A percentile compares a stretch with the other conserved stretches of the same genome.
phyloP scores from a whole-genome alignment of 257 asterid species.

The Parsonsia alboflavescens region DNA sequence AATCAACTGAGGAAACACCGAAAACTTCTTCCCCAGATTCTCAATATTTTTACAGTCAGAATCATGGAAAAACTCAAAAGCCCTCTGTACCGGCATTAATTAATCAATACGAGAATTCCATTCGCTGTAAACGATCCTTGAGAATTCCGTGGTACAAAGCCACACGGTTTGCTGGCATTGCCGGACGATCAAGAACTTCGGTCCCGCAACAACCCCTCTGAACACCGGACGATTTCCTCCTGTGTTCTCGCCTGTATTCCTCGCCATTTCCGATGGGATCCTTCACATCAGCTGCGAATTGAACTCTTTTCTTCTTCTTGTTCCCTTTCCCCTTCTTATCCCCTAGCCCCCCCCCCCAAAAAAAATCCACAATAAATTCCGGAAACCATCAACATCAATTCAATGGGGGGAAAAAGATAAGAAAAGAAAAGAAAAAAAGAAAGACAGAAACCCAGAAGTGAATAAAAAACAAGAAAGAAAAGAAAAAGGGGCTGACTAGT shows the following conservation, averaged over 20 bases:
- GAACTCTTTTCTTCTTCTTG: constrained; percentile 42
- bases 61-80: background rate
- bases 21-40: constrained; percentile 7
- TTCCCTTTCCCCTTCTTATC: constrained; percentile 22
- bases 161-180: constrained; percentile 58
- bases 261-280: constrained; percentile 54
- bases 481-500: too few relatives aligned
- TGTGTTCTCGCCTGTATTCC: constrained; percentile 34
- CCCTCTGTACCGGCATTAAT: background rate
- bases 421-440: background rate
- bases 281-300: constrained; percentile 68
- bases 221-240: constrained; percentile 16
- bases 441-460: background rate
- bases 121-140: constrained; percentile 47
- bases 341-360: constrained; percentile 7
- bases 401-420: too few relatives aligned
- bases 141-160: constrained; percentile 68
- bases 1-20: background rate
- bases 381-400: background rate
- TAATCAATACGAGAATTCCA: constrained; percentile 38
- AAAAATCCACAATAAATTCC: background rate
- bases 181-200: constrained; percentile 18
- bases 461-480: background rate
- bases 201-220: constrained; percentile 27
- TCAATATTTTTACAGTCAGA: background rate